Evolutionary conservation across 2,329 filamentous ascomycete species (phyloP), one percentile per base, ranked within the genome.

Genomic region (Aspergillus quadricinctus): DNA sequence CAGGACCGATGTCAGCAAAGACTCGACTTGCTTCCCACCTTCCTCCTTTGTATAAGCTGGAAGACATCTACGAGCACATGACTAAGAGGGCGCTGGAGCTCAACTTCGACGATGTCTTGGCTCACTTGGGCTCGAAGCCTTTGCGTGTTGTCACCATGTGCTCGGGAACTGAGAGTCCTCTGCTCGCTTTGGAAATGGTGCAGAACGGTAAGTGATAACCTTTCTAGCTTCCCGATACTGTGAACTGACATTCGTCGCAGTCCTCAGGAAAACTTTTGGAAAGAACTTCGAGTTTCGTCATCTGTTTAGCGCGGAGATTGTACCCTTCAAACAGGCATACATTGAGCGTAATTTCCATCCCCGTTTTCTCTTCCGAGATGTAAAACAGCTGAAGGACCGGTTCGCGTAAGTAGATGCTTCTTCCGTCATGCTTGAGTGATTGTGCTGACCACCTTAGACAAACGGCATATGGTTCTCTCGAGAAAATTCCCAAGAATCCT

Each of bases 131-230:
- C 62, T 81, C 9, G 51, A 65, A 29, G 55, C 75, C 51, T 69
- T 75, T 88, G 27, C 73, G 79, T 8, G 76, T 92, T 27, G 88
- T 81, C 0, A 93, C 89, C 0, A 84, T 92, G 77, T 92, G 88
- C 67, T 92, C 88, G 1, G 89, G 89, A 0, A 92, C 89, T 0
- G 89, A 93, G 62, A 84, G 85, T 4, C 89, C 89, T 0, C 73
- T 93, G 1, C 76, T 92, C 1, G 86, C 86, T 0, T 67, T 91
- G 14, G 74, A 83, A 14, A 75, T 86, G 68, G 72, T 90, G 48
- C 69, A 74, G 41, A 75, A 81, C 17, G 74, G 80, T 72, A 68
- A 69, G 64, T 66, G 3, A 35, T 41, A 19, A 11, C 11, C 10
- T 9, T 29, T 21, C 21, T 11, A 17, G 17, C 11, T 35, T 11